These are phyloP conservation scores for Penicillium crystallinum DNA, from an alignment of 495 filamentous ascomycete species.

Conservation along the genomic window DNA sequence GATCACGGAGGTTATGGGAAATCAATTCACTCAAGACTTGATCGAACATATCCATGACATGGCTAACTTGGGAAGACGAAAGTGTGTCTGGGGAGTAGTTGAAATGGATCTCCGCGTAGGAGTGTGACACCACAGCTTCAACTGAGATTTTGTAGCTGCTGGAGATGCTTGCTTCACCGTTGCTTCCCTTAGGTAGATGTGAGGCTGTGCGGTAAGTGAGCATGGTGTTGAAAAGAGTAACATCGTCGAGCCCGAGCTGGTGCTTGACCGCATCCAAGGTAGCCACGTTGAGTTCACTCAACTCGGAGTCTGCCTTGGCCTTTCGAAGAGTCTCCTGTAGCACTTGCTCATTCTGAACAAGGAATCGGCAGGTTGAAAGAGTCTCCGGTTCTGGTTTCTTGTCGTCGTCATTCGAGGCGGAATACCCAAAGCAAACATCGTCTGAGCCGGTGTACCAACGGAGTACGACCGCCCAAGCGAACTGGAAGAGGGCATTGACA, in stretches of 20 bases:
- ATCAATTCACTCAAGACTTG: slow-evolving; percentile 35
- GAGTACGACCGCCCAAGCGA: slow-evolving; percentile 52
- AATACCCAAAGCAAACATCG: slow-evolving; percentile 52
- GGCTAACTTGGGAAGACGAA: slow-evolving; percentile 29
- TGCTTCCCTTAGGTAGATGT: slow-evolving; percentile 6
- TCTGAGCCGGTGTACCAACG: slow-evolving; percentile 48
- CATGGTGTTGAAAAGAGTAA: slow-evolving; percentile 47
- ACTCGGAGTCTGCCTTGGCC: slow-evolving; percentile 31
- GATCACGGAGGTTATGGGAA: slow-evolving; percentile 23
- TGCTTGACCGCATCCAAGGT: slow-evolving; percentile 40
- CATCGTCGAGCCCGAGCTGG: slow-evolving; percentile 31
- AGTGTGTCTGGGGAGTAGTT: slow-evolving; percentile 34
- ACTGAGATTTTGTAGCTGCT: slow-evolving; percentile 53
- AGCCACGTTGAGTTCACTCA: slow-evolving; percentile 30
- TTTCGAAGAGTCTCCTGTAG: slow-evolving; percentile 33
- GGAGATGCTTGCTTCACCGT: slow-evolving; percentile 2
- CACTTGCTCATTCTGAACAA: slow-evolving; percentile 28
- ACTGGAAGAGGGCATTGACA: slow-evolving; percentile 33
- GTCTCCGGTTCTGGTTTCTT: slow-evolving; percentile 1
- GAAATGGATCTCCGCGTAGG: slow-evolving; percentile 32
- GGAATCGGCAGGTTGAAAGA: slow-evolving; percentile 32
- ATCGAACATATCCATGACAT: slow-evolving; percentile 36
- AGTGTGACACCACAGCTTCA: slow-evolving; percentile 47
- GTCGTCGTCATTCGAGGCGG: slow-evolving; percentile 22
- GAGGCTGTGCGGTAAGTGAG: slow-evolving; percentile 31